Evolutionary conservation across 2,329 filamentous ascomycete species (phyloP), one percentile per base, ranked within the genome.

Genomic region (Drechslera avenae): DNA sequence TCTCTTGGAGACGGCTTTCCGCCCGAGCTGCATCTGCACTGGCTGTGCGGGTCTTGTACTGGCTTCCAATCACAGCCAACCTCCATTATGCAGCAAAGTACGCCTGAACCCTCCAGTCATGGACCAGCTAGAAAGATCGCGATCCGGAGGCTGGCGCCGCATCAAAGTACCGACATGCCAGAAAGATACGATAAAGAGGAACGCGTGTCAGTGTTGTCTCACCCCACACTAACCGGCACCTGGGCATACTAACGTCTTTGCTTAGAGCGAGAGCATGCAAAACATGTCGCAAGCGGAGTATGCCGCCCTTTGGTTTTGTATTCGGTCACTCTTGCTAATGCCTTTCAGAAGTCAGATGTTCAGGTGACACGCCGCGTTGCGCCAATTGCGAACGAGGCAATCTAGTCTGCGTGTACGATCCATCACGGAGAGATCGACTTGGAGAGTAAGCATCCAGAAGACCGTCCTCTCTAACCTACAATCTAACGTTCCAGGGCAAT

Each of bases 211-310:
- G 54, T 55, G 14, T 14, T 21, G 18, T 17, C 18, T 32, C 10
- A n/a, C 17, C 18, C 14, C 8, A 32, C 21, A 33, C 2, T n/a
- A 28, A n/a, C 12, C 19, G 23, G n/a, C n/a, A 33, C 9, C n/a
- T n/a, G 16, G 23, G n/a, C n/a, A 33, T 8, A 17, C 21, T 48
- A 33, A 56, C 53, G 42, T 9, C 9, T 8, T 9, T 9, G 6
- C 1, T 1, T 31, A 64, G 62, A 5, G 52, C 52, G 12, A 57
- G 63, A 48, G 63, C 63, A 28, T 66, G 63, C 39, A 59, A 63
- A 36, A 56, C 44, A 6, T 67, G 62, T 39, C 62, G 63, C 18
- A 63, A 44, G 32, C 59, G 63, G 48, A 67, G 62, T 64, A 37
- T 13, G 54, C 31, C 7, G 9, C 21, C 16, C 2, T 13, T 7